Evolutionary conservation across 1,139 yeast genomes (phyloP).

Genomic region (Candida albicans): DNA sequence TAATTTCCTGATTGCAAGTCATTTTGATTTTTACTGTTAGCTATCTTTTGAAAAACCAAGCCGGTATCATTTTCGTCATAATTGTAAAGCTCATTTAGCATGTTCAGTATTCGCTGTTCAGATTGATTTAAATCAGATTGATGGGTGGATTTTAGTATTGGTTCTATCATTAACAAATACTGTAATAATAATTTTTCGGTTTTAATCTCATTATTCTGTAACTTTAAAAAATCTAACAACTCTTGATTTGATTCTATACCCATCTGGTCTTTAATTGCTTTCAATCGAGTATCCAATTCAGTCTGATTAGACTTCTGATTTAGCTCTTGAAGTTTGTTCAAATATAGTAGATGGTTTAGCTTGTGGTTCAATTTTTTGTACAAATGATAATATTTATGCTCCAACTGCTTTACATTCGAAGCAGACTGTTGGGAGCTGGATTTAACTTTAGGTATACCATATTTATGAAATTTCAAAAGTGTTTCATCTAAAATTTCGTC

Average conservation of each 20-base stretch:
- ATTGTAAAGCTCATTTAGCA: conserved; percentile 17
- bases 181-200: conserved; percentile 25
- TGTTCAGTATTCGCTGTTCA: conserved; percentile 29
- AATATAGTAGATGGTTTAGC: conserved; percentile 31
- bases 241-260: conserved; percentile 20
- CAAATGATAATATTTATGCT: conserved; percentile 22
- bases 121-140: conserved; percentile 31
- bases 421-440: neutral
- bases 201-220: conserved; percentile 26
- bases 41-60: conserved; percentile 8
- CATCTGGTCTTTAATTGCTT: conserved; percentile 10
- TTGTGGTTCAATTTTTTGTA: conserved; percentile 24
- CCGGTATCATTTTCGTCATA: conserved; percentile 13
- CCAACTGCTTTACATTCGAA: conserved; percentile 16
- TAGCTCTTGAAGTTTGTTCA: conserved; percentile 22
- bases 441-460: conserved; percentile 26
- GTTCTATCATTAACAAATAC: conserved; percentile 28
- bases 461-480: conserved; percentile 27
- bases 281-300: neutral
- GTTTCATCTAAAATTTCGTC: conserved; percentile 22
- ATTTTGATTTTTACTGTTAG: no score
- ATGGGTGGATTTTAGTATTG: conserved; percentile 35
- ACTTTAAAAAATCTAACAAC: conserved; percentile 20
- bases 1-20: conserved; percentile 1
- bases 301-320: conserved; percentile 11